Evolutionary conservation across 768 basidiomycete genomes (phyloP).

Genomic region (Leccinum imitatum): DNA sequence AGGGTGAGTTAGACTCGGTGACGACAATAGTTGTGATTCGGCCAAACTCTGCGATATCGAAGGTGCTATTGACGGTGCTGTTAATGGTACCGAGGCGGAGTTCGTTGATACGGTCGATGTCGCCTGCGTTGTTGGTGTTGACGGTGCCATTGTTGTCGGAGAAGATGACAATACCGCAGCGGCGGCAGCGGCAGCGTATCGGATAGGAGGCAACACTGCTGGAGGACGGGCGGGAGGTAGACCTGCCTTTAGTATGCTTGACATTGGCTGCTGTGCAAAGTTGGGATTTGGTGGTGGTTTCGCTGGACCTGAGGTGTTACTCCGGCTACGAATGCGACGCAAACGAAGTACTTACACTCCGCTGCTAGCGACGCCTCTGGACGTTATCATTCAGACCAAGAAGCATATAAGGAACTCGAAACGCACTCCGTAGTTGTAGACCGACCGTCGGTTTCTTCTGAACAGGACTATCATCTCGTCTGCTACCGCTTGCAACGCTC

Average conservation of each 20-base stretch:
- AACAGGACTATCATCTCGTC: conserved; percentile 76
- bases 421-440: conserved; percentile 71
- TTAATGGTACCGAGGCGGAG: conserved; percentile 40
- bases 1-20: conserved; percentile 83
- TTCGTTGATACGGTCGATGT: conserved; percentile 32
- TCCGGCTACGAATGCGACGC: conserved; percentile 1
- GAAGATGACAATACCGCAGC: conserved; percentile 30
- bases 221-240: conserved; percentile 55
- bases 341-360: conserved; percentile 49
- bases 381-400: conserved; percentile 15
- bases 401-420: conserved; percentile 5
- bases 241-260: conserved; percentile 72
- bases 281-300: conserved; percentile 83
- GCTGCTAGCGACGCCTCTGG: conserved; percentile 62
- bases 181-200: conserved; percentile 92
- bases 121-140: conserved; percentile 37
- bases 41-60: conserved; percentile 33
- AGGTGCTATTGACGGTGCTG: conserved; percentile 38
- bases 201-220: conserved; percentile 70
- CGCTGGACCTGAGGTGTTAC: conserved; percentile 14
- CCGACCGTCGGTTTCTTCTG: conserved; percentile 71
- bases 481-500: conserved; percentile 62
- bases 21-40: conserved; percentile 50
- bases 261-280: conserved; percentile 76
- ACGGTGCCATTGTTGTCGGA: conserved; percentile 22